Evolutionary conservation across 495 filamentous ascomycete species (phyloP).

Genomic region (Penicillium nucicola): DNA sequence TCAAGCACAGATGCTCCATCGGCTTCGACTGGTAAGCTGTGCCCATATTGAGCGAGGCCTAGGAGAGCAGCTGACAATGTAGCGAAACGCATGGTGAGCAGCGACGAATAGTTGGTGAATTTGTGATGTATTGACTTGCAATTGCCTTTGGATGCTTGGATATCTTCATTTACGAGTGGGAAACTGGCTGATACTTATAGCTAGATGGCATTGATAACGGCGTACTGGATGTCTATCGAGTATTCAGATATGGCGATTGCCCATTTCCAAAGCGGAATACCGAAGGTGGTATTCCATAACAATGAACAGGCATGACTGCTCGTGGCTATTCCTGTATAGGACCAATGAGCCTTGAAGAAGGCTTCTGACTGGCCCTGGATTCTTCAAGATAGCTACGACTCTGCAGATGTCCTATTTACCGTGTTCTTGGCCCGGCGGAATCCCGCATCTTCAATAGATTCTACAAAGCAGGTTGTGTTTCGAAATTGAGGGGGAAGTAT

Average conservation of each 20-base stretch:
- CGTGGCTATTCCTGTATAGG: background rate
- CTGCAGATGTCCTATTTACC: background rate
- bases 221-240: too few relatives aligned
- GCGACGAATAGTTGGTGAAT: too few relatives aligned
- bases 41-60: slow-evolving; percentile 40
- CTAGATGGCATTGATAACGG: too few relatives aligned
- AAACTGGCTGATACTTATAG: too few relatives aligned
- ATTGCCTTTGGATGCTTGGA: background rate
- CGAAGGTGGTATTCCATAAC: slow-evolving; percentile 6
- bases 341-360: background rate
- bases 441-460: slow-evolving; percentile 8
- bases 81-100: slow-evolving; percentile 15
- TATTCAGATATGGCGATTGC: background rate
- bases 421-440: slow-evolving; percentile 26
- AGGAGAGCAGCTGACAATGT: slow-evolving; percentile 27
- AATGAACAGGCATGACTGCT: background rate
- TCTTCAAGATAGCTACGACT: background rate
- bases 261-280: background rate
- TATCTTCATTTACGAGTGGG: background rate
- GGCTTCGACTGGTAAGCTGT: slow-evolving; percentile 38
- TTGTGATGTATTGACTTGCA: background rate
- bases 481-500: background rate
- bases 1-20: slow-evolving; percentile 43
- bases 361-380: background rate
- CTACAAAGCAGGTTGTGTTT: slow-evolving; percentile 1